Conservation (phyloP, 2,329 filamentous ascomycete species). For the Fusarium devonianum region DNA sequence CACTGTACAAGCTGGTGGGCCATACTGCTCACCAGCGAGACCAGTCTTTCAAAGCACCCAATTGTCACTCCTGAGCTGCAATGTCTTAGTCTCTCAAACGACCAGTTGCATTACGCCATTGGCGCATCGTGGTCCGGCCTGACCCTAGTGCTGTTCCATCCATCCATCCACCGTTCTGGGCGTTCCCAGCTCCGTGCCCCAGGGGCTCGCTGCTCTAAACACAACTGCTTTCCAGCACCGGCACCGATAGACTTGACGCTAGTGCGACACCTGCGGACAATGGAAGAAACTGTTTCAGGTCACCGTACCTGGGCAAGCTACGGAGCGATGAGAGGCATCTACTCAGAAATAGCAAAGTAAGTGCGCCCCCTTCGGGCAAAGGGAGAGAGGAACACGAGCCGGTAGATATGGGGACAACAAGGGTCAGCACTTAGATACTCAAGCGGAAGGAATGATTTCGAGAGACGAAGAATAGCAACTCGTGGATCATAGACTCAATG, state of each 20-base stretch:
- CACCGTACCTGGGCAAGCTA: constrained; percentile 21
- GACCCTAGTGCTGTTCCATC: constrained; percentile 42
- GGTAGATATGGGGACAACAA: constrained; percentile 6
- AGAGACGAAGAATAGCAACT: neutral
- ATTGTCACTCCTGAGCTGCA: constrained; percentile 14
- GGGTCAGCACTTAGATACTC: neutral
- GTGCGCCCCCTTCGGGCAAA: constrained; percentile 20
- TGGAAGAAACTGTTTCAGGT: constrained; percentile 40
- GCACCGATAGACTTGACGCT: too few relatives aligned
- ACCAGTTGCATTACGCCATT: constrained; percentile 29
- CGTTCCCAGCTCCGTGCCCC: constrained; percentile 28
- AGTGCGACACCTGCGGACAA: constrained; percentile 18
- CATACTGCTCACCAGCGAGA: constrained; percentile 2
- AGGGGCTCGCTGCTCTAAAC: constrained; percentile 31
- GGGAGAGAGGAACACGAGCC: neutral
- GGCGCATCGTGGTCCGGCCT: constrained; percentile 30
- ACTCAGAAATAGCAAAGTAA: constrained; percentile 11
- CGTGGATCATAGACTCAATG: constrained; percentile 9
- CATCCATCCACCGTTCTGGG: constrained; percentile 36
- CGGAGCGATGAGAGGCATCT: constrained; percentile 15
- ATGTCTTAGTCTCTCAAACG: constrained; percentile 16
- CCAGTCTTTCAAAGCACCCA: constrained; percentile 10
- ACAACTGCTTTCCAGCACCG: constrained; percentile 29
- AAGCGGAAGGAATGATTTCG: neutral
- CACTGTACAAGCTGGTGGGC: constrained; percentile 12